phyloP scores from a whole-genome alignment of 192 early-diverging fungal species.

The Backusella luteola region DNA sequence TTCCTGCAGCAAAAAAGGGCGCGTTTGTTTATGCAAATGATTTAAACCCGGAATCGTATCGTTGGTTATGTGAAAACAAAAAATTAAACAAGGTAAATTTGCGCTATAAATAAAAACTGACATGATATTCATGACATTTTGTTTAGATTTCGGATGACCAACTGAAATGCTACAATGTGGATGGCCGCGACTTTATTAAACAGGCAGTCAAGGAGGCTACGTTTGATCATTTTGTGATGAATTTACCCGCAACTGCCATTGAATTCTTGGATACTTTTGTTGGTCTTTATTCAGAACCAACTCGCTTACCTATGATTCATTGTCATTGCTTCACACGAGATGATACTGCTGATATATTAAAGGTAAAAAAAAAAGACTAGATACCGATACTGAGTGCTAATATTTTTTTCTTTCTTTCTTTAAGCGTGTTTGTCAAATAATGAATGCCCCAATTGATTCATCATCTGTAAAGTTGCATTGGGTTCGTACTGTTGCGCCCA shows the following conservation, averaged over 20 bases:
- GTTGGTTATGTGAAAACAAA: constrained; percentile 81
- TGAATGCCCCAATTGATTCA: constrained; percentile 48
- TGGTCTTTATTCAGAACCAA: constrained; percentile 12
- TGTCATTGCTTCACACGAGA: constrained; percentile 93
- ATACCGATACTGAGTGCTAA: background rate
- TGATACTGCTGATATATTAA: constrained; percentile 61
- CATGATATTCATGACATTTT: constrained; percentile 47
- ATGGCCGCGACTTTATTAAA: constrained; percentile 89
- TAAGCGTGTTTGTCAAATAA: constrained; percentile 50
- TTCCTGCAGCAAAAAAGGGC: constrained; percentile 85
- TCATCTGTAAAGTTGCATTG: constrained; percentile 44
- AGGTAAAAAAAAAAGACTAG: constrained; percentile 31
- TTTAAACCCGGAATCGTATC: constrained; percentile 88
- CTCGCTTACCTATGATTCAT: constrained; percentile 84
- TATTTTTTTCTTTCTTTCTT: background rate
- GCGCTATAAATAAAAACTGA: background rate
- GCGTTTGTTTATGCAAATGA: constrained; percentile 96
- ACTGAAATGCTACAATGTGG: constrained; percentile 74
- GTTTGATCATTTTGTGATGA: constrained; percentile 98
- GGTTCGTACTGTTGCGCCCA: constrained; percentile 96
- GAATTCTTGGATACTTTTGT: constrained; percentile 62
- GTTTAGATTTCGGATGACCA: background rate
- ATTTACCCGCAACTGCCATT: constrained; percentile 93
- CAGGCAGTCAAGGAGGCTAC: constrained; percentile 67
- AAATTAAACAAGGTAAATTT: constrained; percentile 74